phyloP scores from a whole-genome alignment of 164 flowering plant genomes.

The Sextonia rubra region DNA sequence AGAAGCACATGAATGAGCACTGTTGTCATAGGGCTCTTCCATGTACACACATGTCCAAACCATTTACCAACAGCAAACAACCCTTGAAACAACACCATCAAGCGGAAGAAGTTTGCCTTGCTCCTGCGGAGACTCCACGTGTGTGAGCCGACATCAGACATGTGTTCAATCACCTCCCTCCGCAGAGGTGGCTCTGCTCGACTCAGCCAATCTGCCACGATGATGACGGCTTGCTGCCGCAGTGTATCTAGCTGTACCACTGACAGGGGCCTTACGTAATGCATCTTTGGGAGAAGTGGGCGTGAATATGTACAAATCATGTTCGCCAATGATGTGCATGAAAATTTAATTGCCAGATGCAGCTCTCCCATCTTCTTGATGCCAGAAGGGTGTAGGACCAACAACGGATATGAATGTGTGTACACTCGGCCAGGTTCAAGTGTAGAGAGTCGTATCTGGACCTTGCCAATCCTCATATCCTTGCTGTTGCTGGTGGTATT shows the following conservation, averaged over 20 bases:
- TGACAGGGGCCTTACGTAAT: slow-evolving; percentile 62
- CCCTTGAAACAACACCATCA: slow-evolving; percentile 80
- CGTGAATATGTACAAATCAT: slow-evolving; percentile 69
- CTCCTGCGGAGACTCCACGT: slow-evolving; percentile 94
- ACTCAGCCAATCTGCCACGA: slow-evolving; percentile 77
- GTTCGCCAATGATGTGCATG: slow-evolving; percentile 76
- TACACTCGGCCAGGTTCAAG: slow-evolving; percentile 85
- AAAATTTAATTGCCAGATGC: slow-evolving; percentile 77
- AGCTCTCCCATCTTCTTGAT: slow-evolving; percentile 93
- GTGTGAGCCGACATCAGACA: slow-evolving; percentile 89
- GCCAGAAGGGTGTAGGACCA: slow-evolving; percentile 76
- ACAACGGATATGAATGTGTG: slow-evolving; percentile 81
- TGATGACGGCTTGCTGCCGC: slow-evolving; percentile 76
- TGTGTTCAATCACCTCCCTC: slow-evolving; percentile 86
- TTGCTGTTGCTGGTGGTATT: slow-evolving; percentile 19
- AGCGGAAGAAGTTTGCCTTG: slow-evolving; percentile 83
- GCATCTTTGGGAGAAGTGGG: slow-evolving; percentile 88
- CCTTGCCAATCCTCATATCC: slow-evolving; percentile 80
- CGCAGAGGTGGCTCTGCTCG: slow-evolving; percentile 87
- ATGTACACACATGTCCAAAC: slow-evolving; percentile 74
- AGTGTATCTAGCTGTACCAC: slow-evolving; percentile 73
- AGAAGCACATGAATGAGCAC: slow-evolving; percentile 77
- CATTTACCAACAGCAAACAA: slow-evolving; percentile 65
- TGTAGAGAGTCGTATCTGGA: slow-evolving; percentile 78
- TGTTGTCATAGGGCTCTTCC: slow-evolving; percentile 86